phyloP scores from a whole-genome alignment of 768 basidiomycete species.

The Pholiota conissans region DNA sequence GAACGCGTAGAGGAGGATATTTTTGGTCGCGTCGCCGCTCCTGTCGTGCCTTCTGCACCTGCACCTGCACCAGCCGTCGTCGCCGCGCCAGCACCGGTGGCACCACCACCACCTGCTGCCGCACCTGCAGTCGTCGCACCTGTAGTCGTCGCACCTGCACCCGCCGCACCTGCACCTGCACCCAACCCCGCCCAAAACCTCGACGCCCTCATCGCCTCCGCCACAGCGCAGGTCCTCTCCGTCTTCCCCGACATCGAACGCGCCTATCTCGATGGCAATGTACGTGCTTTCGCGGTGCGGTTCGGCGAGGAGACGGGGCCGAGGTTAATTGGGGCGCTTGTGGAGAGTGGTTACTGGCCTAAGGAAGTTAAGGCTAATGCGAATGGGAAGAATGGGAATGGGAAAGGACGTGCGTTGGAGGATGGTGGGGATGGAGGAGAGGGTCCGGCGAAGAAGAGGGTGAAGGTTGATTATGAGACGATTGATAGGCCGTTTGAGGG shows the following conservation, averaged over 20 bases:
- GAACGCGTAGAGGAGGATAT: no score
- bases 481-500: constrained; percentile 42
- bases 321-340: neutral
- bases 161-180: neutral
- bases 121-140: neutral
- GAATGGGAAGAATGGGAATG: constrained; percentile 12
- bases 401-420: constrained; percentile 32
- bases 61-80: neutral
- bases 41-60: neutral
- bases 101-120: neutral
- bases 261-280: neutral
- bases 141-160: no score
- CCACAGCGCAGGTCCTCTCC: no score
- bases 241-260: neutral
- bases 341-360: neutral
- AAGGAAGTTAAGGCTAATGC: neutral
- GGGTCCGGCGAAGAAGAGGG: constrained; percentile 37
- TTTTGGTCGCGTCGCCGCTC: no score
- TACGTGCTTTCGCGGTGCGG: neutral
- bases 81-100: neutral
- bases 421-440: constrained; percentile 31
- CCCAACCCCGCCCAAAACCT: neutral
- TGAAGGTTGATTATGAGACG: constrained; percentile 55
- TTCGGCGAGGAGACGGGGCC: neutral
- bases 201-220: no score